Conservation (phyloP, 192 early-diverging fungal genomes). For the Umbelopsis sp. region DNA sequence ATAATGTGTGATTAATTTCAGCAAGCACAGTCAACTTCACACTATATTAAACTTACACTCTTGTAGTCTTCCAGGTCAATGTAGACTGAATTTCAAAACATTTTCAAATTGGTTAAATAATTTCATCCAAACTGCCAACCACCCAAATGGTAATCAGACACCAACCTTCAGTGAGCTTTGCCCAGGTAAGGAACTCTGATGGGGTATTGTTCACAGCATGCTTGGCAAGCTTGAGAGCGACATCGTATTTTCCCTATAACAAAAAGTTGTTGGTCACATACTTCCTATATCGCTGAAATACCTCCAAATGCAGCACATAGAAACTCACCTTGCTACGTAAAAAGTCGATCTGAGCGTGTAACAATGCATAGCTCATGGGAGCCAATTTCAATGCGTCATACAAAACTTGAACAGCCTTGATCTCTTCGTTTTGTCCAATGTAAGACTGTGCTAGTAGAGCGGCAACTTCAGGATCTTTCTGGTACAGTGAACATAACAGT, state of each 20-base stretch:
- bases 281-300: too few species aligned
- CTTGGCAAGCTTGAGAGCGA: slow-evolving; percentile 86
- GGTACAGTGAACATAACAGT: slow-evolving; percentile 50
- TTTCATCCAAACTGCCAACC: too few species aligned
- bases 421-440: slow-evolving; percentile 84
- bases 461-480: slow-evolving; percentile 87
- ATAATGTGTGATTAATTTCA: too few species aligned
- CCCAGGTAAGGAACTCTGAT: slow-evolving; percentile 95
- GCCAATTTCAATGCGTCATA: slow-evolving; percentile 79
- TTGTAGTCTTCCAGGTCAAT: slow-evolving; percentile 85
- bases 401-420: slow-evolving; percentile 88
- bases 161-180: slow-evolving; percentile 81
- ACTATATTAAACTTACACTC: slow-evolving; percentile 50
- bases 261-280: neutral
- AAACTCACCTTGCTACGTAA: slow-evolving; percentile 69
- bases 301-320: neutral
- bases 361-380: slow-evolving; percentile 80
- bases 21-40: too few species aligned
- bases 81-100: slow-evolving; percentile 53
- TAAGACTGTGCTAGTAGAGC: slow-evolving; percentile 83
- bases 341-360: slow-evolving; percentile 92
- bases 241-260: slow-evolving; percentile 63
- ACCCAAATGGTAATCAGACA: neutral
- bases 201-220: slow-evolving; percentile 94
- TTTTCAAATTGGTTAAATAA: too few species aligned